phyloP scores from a whole-genome alignment of 2,329 filamentous ascomycete genomes.

The Zymoseptoria passerinii region DNA sequence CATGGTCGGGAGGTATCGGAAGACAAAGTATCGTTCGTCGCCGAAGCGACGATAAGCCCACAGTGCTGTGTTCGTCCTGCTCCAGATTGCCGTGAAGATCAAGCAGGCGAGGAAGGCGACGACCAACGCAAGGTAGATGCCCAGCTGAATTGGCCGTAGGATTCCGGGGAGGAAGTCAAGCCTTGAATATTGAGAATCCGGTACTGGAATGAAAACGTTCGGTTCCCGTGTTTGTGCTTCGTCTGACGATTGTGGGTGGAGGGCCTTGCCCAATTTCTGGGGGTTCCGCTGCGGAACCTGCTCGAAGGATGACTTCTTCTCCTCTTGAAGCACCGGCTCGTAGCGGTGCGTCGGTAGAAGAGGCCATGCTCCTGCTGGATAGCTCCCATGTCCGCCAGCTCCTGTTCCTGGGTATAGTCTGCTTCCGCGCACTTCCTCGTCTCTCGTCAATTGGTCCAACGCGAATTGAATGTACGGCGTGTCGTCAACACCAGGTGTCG shows the following conservation, averaged over 20 bases:
- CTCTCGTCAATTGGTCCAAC: constrained; percentile 73
- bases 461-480: constrained; percentile 84
- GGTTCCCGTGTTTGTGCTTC: constrained; percentile 9
- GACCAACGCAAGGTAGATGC: constrained; percentile 52
- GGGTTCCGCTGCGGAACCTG: constrained; percentile 12
- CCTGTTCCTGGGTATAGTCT: constrained; percentile 37
- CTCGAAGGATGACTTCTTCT: constrained; percentile 9
- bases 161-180: constrained; percentile 65
- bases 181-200: constrained; percentile 19
- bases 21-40: constrained; percentile 71
- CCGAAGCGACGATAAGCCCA: constrained; percentile 61
- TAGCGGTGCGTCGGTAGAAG: constrained; percentile 14
- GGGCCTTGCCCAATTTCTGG: constrained; percentile 4
- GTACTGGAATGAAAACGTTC: constrained; percentile 29
- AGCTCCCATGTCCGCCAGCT: constrained; percentile 16
- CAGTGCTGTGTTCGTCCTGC: constrained; percentile 54
- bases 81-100: constrained; percentile 64
- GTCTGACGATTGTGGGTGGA: not conserved
- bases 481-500: constrained; percentile 73
- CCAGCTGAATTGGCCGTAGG: constrained; percentile 58
- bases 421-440: constrained; percentile 54
- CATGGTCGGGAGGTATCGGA: constrained; percentile 75
- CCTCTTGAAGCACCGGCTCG: constrained; percentile 16
- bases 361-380: constrained; percentile 9
- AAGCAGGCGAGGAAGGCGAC: constrained; percentile 64